Evolutionary conservation across 257 asterid species (phyloP).

Genomic region (Misopates orontium): DNA sequence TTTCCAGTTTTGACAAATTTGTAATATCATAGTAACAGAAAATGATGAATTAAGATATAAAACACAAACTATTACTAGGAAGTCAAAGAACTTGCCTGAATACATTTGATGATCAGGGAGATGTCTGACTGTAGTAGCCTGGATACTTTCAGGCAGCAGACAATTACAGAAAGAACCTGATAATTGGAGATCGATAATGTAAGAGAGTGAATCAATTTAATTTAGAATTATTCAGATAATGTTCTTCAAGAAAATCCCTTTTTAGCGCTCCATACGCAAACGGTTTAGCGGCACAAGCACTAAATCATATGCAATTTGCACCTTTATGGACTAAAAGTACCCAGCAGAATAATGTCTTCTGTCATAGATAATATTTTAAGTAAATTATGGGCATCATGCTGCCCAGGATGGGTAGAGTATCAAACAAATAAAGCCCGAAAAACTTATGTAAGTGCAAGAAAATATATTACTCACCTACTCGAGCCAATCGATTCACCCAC

Average conservation of each 20-base stretch:
- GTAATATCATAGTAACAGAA: not conserved
- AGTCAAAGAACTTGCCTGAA: conserved; percentile 49
- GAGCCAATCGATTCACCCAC: conserved; percentile 94
- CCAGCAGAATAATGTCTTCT: not conserved
- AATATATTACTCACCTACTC: conserved; percentile 54
- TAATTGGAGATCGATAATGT: conserved; percentile 25
- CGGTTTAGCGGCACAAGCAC: conserved; percentile 5
- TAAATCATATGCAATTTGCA: not conserved
- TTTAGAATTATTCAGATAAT: not conserved
- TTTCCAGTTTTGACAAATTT: not conserved
- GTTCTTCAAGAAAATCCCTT: not conserved
- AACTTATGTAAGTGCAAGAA: not conserved
- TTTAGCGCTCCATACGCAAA: not conserved
- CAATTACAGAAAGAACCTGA: conserved; percentile 94
- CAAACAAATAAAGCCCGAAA: not conserved
- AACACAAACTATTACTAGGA: not conserved
- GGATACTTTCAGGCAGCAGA: conserved; percentile 80
- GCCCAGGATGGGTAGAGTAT: not conserved
- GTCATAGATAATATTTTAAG: not conserved
- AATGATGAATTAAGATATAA: conserved; percentile 1
- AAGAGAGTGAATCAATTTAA: conserved; percentile 3
- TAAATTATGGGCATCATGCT: not conserved
- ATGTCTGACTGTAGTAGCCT: conserved; percentile 59
- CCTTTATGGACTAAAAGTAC: not conserved
- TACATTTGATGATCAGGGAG: conserved; percentile 56